Evolutionary conservation across 805 yeast species (phyloP).

Genomic region (Candida odintsovae): DNA sequence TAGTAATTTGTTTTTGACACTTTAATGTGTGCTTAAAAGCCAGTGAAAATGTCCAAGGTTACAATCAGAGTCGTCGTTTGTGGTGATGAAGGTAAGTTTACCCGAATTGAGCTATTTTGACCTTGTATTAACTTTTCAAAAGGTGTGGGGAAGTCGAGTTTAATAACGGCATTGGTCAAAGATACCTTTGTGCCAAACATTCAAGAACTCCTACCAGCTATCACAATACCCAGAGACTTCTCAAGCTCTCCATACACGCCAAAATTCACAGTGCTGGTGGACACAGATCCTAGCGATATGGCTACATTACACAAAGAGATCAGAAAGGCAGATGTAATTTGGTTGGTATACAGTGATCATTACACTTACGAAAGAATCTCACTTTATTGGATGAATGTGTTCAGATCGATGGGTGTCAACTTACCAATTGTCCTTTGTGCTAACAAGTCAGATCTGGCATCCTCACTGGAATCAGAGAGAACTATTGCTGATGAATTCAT

Average conservation of each 20-base stretch:
- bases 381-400: slow-evolving; percentile 90
- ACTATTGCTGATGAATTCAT: slow-evolving; percentile 71
- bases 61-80: slow-evolving; percentile 80
- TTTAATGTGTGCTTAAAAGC: background rate
- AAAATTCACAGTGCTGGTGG: slow-evolving; percentile 66
- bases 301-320: slow-evolving; percentile 61
- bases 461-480: slow-evolving; percentile 38
- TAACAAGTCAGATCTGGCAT: slow-evolving; percentile 58
- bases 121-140: slow-evolving; percentile 1
- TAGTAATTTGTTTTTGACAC: background rate
- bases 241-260: slow-evolving; percentile 55
- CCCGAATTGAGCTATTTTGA: background rate
- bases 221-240: slow-evolving; percentile 73
- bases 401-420: slow-evolving; percentile 90
- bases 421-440: slow-evolving; percentile 89
- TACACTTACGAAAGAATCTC: slow-evolving; percentile 91
- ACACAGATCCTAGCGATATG: slow-evolving; percentile 69
- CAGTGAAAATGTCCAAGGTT: slow-evolving; percentile 32
- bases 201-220: slow-evolving; percentile 75
- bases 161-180: slow-evolving; percentile 76
- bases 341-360: slow-evolving; percentile 93
- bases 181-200: slow-evolving; percentile 74
- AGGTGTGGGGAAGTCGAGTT: slow-evolving; percentile 73
- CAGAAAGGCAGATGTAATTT: slow-evolving; percentile 80
- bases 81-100: slow-evolving; percentile 71